Percentiles rank a stretch among this genome's conserved stretches.
Conservation (phyloP, 768 basidiomycete genomes). For the Boletellus emodensis region DNA sequence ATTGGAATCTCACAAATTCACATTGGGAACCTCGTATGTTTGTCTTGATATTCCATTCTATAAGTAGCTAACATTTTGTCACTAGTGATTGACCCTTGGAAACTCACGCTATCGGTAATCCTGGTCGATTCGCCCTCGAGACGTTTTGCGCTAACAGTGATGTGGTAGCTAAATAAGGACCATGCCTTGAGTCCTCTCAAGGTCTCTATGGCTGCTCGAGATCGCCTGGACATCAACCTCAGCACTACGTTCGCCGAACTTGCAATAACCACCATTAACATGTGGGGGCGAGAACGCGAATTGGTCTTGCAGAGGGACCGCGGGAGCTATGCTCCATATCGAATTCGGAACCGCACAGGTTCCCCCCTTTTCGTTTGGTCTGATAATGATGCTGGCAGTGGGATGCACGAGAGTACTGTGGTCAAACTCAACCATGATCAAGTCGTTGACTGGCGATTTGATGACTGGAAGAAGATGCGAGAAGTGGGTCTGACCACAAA, state of each 20-base stretch:
- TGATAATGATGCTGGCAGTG: slow-evolving; percentile 57
- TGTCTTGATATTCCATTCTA: slow-evolving; percentile 6
- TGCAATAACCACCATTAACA: slow-evolving; percentile 64
- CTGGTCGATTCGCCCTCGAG: not conserved
- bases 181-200: slow-evolving; percentile 47
- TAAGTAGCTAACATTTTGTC: slow-evolving; percentile 8
- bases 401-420: slow-evolving; percentile 44
- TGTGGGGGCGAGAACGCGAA: slow-evolving; percentile 73
- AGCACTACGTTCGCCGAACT: slow-evolving; percentile 89
- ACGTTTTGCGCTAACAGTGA: slow-evolving; percentile 10
- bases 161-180: slow-evolving; percentile 54
- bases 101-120: slow-evolving; percentile 66
- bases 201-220: slow-evolving; percentile 64
- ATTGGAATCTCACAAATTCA: slow-evolving; percentile 96
- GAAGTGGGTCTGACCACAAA: slow-evolving; percentile 53
- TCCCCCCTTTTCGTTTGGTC: slow-evolving; percentile 83
- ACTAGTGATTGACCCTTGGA: slow-evolving; percentile 94
- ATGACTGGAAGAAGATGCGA: slow-evolving; percentile 91
- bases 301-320: slow-evolving; percentile 69
- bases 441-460: slow-evolving; percentile 91
- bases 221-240: slow-evolving; percentile 86
- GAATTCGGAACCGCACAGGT: slow-evolving; percentile 88
- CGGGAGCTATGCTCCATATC: slow-evolving; percentile 91
- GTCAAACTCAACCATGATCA: slow-evolving; percentile 70
- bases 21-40: slow-evolving; percentile 91